phyloP scores from a whole-genome alignment of 441 rosid species.

The Metrosideros polymorpha region DNA sequence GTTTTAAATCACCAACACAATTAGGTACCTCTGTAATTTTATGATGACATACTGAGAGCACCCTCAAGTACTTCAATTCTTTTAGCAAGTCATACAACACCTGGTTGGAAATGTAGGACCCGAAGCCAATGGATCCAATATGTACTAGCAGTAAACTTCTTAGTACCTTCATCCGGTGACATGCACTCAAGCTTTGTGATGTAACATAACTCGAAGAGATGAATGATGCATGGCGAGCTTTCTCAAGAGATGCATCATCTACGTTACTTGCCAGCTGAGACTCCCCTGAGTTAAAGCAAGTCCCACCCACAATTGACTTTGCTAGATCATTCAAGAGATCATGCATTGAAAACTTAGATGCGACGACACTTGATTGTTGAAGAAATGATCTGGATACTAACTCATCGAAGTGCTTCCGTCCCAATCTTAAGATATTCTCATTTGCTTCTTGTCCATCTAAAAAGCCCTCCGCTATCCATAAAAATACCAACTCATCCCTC shows the following conservation, averaged over 20 bases:
- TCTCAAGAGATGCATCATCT: background rate
- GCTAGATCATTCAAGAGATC: background rate
- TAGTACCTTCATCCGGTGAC: background rate
- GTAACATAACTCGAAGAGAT: accelerated
- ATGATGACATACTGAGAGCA: accelerated
- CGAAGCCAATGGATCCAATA: accelerated
- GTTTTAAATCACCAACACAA: background rate
- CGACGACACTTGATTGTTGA: background rate
- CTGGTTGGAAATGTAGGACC: background rate
- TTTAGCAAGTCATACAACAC: background rate
- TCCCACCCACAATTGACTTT: background rate
- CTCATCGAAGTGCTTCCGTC: background rate
- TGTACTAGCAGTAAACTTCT: background rate
- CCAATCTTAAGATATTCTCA: background rate
- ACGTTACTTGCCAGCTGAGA: background rate
- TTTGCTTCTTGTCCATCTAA: background rate
- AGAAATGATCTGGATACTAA: background rate
- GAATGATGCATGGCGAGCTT: background rate
- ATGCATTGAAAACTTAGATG: background rate
- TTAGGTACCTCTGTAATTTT: accelerated
- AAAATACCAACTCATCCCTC: background rate
- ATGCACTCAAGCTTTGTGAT: background rate
- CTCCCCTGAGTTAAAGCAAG: background rate
- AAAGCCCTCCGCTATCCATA: background rate
- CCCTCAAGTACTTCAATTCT: background rate